Conservation (phyloP, 2,329 filamentous ascomycete genomes). For the Aspergillus candidus region DNA sequence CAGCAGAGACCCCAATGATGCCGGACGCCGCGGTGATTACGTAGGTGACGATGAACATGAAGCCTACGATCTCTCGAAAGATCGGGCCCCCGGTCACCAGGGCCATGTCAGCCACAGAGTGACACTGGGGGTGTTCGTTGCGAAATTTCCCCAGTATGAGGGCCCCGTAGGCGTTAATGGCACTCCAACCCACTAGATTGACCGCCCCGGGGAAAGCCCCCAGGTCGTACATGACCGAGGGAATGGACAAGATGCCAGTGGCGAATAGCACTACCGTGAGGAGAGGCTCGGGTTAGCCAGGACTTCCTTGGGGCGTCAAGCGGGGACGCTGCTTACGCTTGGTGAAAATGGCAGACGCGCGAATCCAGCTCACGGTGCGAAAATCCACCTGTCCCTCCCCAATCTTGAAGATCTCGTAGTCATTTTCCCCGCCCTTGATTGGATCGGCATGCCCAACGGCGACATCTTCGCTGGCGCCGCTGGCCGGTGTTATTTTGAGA, state of each 20-base stretch:
- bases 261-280: conserved; percentile 22
- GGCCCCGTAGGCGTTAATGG: conserved; percentile 43
- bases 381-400: conserved; percentile 47
- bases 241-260: conserved; percentile 16
- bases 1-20: conserved; percentile 54
- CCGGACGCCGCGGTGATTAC: conserved; percentile 53
- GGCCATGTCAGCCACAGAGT: conserved; percentile 53
- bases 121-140: conserved; percentile 45
- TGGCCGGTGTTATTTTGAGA: conserved; percentile 5
- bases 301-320: neutral
- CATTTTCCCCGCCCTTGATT: conserved; percentile 15
- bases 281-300: neutral
- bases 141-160: conserved; percentile 47
- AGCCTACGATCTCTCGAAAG: conserved; percentile 48
- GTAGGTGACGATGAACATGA: conserved; percentile 53
- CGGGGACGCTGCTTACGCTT: conserved; percentile 31
- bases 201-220: conserved; percentile 14
- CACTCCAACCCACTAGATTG: conserved; percentile 13
- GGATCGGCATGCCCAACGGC: conserved; percentile 20
- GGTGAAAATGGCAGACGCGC: conserved; percentile 48
- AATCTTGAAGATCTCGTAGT: conserved; percentile 46
- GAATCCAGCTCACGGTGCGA: conserved; percentile 49
- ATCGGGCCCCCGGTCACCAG: conserved; percentile 48
- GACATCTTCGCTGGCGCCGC: conserved; percentile 15
- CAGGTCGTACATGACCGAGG: conserved; percentile 14